Evolutionary conservation across 352 stramenopile species (phyloP).

Genomic region (Phytopythium cucurbitacearum): DNA sequence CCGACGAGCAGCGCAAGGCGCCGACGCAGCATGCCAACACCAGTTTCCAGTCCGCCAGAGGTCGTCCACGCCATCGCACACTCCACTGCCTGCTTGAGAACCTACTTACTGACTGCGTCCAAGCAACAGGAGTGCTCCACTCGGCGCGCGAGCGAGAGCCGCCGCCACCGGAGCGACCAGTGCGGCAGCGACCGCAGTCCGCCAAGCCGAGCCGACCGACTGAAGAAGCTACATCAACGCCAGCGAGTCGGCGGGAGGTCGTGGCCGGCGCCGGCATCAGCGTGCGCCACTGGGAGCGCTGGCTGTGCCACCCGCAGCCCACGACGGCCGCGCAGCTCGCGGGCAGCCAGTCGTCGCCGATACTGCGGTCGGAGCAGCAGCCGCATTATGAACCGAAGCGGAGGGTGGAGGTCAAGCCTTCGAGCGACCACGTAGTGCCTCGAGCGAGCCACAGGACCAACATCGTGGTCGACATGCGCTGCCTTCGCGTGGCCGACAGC

Average conservation of each 20-base stretch:
- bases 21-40: constrained; percentile 20
- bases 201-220: constrained; percentile 25
- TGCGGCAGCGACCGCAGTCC: constrained; percentile 33
- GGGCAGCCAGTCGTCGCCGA: constrained; percentile 17
- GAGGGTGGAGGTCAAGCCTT: no score
- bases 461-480: constrained; percentile 43
- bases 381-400: background rate
- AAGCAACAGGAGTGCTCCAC: constrained; percentile 7
- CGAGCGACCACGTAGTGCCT: no score
- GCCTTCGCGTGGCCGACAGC: constrained; percentile 19
- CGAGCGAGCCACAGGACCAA: constrained; percentile 10
- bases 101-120: background rate
- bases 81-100: background rate
- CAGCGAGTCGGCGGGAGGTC: background rate
- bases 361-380: constrained; percentile 3
- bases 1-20: constrained; percentile 12
- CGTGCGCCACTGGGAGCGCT: constrained; percentile 29
- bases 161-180: background rate
- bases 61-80: background rate
- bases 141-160: constrained; percentile 14
- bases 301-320: constrained; percentile 23
- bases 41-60: background rate
- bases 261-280: constrained; percentile 18
- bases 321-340: background rate
- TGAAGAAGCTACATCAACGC: constrained; percentile 10